Percentiles rank a stretch among this genome's conserved stretches.
These are phyloP conservation scores for Spergularia azorica DNA, from an alignment of 179 eudicot genomes.

Conservation along the genomic window DNA sequence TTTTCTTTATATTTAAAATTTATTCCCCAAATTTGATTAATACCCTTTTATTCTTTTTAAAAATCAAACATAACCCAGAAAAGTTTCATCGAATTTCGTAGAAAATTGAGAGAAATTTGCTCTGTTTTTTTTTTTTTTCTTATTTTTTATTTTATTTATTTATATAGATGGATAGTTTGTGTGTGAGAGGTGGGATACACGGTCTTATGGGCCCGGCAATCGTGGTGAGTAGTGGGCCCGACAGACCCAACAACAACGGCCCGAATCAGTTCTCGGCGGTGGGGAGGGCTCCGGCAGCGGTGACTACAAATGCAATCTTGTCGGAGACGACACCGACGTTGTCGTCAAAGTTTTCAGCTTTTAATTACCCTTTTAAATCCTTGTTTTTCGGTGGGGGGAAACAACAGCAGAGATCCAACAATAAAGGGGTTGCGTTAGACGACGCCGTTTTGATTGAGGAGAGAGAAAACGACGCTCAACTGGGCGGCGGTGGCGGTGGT, in stretches of 20 bases:
- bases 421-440: constrained; percentile 51
- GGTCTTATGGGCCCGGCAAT: constrained; percentile 36
- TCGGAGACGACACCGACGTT: constrained; percentile 31
- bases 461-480: constrained; percentile 23
- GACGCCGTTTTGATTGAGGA: constrained; percentile 67
- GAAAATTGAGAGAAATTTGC: not conserved
- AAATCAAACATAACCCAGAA: constrained; percentile 10
- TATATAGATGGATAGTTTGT: constrained; percentile 54
- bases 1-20: not conserved
- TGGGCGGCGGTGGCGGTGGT: constrained; percentile 12
- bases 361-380: constrained; percentile 63
- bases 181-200: constrained; percentile 53
- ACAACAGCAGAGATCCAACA: constrained; percentile 26
- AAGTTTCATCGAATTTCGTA: not conserved
- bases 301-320: constrained; percentile 26
- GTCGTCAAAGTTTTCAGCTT: constrained; percentile 49
- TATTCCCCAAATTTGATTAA: not conserved
- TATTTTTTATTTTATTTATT: no score
- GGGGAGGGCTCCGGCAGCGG: constrained; percentile 31
- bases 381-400: constrained; percentile 43
- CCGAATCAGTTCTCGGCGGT: constrained; percentile 28
- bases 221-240: constrained; percentile 29
- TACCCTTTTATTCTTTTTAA: not conserved
- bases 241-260: constrained; percentile 17
- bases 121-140: no score